phyloP scores from a whole-genome alignment of 352 stramenopile species.

The Phytophthora macrochlamydospora region DNA sequence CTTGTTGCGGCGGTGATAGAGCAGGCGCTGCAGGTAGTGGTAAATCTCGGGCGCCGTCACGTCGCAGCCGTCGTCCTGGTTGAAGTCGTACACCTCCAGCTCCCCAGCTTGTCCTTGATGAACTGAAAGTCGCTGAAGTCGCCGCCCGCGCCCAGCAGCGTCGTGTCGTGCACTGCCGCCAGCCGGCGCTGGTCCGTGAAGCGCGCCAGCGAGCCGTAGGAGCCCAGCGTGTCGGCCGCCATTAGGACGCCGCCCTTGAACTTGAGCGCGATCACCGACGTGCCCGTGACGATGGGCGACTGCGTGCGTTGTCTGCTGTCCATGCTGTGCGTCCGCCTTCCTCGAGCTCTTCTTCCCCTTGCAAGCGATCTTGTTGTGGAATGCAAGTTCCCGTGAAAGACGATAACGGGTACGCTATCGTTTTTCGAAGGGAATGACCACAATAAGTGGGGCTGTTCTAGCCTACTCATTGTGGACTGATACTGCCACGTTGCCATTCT shows the following conservation, averaged over 20 bases:
- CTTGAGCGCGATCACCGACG: constrained; percentile 96
- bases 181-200: constrained; percentile 95
- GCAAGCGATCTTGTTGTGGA: background rate
- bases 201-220: constrained; percentile 97
- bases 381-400: background rate
- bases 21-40: constrained; percentile 96
- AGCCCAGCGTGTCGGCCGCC: constrained; percentile 97
- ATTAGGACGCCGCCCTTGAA: constrained; percentile 97
- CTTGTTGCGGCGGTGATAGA: constrained; percentile 99
- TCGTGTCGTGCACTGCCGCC: constrained; percentile 88
- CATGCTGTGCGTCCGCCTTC: constrained; percentile 28
- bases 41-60: constrained; percentile 95
- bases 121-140: constrained; percentile 99
- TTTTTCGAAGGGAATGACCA: too few species aligned
- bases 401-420: too few species aligned
- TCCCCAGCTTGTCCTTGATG: constrained; percentile 95
- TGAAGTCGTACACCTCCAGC: constrained; percentile 95
- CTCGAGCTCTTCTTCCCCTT: background rate
- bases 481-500: constrained; percentile 15
- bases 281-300: constrained; percentile 97
- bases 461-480: background rate
- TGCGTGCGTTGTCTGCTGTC: constrained; percentile 84
- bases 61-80: constrained; percentile 95
- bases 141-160: constrained; percentile 94
- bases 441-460: background rate